These are phyloP conservation scores for Raddia guianensis DNA, from an alignment of 176 grass and related monocot species.

Conservation along the genomic window DNA sequence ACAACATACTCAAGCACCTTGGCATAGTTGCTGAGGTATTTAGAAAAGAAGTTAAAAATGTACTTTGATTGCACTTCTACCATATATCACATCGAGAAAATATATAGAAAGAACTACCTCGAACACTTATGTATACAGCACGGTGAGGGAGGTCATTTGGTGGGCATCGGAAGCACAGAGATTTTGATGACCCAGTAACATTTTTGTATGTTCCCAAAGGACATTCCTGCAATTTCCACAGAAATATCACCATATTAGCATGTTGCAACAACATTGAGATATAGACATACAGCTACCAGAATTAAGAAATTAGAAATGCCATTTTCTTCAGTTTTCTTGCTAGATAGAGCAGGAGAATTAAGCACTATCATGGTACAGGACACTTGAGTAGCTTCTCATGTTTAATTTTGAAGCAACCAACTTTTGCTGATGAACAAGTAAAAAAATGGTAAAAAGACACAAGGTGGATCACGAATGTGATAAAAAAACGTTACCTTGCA, in stretches of 20 bases:
- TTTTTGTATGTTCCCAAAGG: slow-evolving; percentile 98
- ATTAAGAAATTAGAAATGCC: slow-evolving; percentile 8
- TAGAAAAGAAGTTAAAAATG: slow-evolving; percentile 18
- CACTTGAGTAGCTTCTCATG: background rate
- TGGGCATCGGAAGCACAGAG: slow-evolving; percentile 81
- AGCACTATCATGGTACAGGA: slow-evolving; percentile 17
- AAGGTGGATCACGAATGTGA: background rate
- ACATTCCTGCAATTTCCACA: slow-evolving; percentile 79
- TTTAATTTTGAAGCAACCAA: slow-evolving; percentile 29
- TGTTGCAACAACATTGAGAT: slow-evolving; percentile 3
- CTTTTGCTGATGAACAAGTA: background rate
- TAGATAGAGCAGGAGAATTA: slow-evolving; percentile 1
- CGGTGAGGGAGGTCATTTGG: slow-evolving; percentile 75
- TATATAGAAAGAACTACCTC: slow-evolving; percentile 60
- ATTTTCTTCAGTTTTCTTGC: slow-evolving; percentile 13
- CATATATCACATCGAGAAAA: slow-evolving; percentile 4
- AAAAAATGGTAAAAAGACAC: slow-evolving; percentile 7
- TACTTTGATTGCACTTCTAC: background rate
- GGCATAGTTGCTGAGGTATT: background rate
- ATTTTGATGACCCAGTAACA: slow-evolving; percentile 85
- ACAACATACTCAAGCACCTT: background rate
- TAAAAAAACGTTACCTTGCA: slow-evolving; percentile 73
- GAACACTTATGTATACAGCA: slow-evolving; percentile 66
- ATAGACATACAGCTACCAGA: background rate
- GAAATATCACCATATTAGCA: slow-evolving; percentile 20